Evolutionary conservation across 495 filamentous ascomycete species (phyloP), one percentile per base, ranked within the genome.

Genomic region (Xylaria sp.): DNA sequence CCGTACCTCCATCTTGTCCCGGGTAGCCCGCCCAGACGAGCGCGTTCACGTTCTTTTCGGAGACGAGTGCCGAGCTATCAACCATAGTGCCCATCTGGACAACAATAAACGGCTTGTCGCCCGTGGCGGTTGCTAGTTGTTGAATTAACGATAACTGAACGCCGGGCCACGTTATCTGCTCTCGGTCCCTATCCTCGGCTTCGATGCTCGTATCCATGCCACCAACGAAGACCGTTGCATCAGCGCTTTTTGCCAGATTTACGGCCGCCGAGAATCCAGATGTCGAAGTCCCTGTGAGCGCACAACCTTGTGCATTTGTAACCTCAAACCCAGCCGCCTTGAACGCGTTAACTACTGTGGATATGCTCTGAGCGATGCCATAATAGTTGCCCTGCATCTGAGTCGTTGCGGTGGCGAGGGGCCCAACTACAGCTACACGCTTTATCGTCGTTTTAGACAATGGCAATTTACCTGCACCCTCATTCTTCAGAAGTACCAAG

Each of bases 301-400:
- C 82, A 74, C 69, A 82, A 74, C 76, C 89, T 72, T 65, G 73
- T 0, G 85, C 84, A 61, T 87, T 88, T 67, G 82, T 83, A n/a
- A 89, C 84, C n/a, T 77, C 72, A 75, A 82, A 71, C 29, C 79
- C 72, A 71, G 84, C 67, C 17, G 84, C 67, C 48, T 88, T 78
- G 24, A 86, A 87, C 3, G 83, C 84, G 52, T 80, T 82, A 5
- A 88, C 74, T 0, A 87, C 87, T 24, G 85, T 86, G 55, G 81
- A 85, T 5, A 90, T 79, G 73, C 88, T 90, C 14, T 87, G 88
- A 7, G 90, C 83, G 0, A 77, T 78, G 3, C 88, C 88, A 67
- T 74, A 82, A 77, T 91, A 92, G 70, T 88, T 89, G 6, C 89
- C 90, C 68, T 88, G 89, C 80, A 92, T 81, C 53, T 90, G 82